phyloP scores from a whole-genome alignment of 768 basidiomycete genomes.

The Suillus variegatus region DNA sequence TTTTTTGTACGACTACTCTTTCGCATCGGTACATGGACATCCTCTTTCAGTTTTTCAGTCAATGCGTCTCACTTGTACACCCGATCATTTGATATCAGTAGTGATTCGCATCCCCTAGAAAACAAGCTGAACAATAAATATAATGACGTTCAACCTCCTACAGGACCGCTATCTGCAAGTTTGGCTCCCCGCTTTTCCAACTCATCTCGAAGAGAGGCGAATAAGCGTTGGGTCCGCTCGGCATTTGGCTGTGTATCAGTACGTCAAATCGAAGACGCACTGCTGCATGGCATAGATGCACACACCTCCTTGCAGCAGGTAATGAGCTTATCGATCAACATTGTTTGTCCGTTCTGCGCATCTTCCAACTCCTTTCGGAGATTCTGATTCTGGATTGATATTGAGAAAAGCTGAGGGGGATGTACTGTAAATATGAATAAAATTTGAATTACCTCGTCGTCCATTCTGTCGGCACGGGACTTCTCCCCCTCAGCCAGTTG shows the following conservation, averaged over 20 bases:
- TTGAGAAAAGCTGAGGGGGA: not conserved
- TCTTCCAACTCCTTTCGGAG: slow-evolving; percentile 78
- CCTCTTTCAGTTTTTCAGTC: slow-evolving; percentile 5
- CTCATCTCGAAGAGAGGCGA: slow-evolving; percentile 81
- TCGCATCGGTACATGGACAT: slow-evolving; percentile 10
- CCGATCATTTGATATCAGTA: slow-evolving; percentile 15
- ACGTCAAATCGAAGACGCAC: slow-evolving; percentile 15
- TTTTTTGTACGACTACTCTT: slow-evolving; percentile 7
- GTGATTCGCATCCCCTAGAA: slow-evolving; percentile 1
- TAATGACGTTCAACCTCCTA: slow-evolving; percentile 42
- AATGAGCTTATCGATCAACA: slow-evolving; percentile 82
- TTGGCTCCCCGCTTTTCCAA: slow-evolving; percentile 68
- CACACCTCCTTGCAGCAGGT: slow-evolving; percentile 87
- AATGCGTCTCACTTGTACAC: slow-evolving; percentile 8
- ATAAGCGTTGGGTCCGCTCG: slow-evolving; percentile 79
- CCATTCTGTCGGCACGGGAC: slow-evolving; percentile 60
- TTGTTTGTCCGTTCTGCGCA: slow-evolving; percentile 74
- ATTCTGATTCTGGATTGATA: slow-evolving; percentile 53
- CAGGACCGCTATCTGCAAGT: slow-evolving; percentile 39
- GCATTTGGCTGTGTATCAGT: slow-evolving; percentile 68
- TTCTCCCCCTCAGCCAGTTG: slow-evolving; percentile 80
- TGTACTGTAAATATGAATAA: not conserved
- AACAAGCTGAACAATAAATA: slow-evolving; percentile 6
- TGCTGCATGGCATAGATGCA: slow-evolving; percentile 8
- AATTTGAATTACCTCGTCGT: slow-evolving; percentile 67